Evolutionary conservation across 208 protist genomes (phyloP).

Genomic region (Novymonas esmeraldas): DNA sequence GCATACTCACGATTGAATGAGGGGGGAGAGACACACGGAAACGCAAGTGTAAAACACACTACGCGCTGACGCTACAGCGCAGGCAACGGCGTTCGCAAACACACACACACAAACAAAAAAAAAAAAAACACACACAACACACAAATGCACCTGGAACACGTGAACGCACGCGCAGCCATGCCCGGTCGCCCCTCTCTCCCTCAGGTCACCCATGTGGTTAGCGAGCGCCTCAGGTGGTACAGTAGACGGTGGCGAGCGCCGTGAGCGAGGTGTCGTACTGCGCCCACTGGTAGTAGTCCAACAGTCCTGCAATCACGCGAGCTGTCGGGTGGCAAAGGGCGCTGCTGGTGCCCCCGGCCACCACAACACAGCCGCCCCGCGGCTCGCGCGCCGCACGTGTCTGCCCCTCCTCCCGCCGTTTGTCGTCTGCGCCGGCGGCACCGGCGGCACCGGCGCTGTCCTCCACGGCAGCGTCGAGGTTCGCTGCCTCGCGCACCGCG

Average conservation of each 20-base stretch:
- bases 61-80: neutral
- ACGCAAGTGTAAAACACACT: neutral
- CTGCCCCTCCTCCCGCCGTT: neutral
- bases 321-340: conserved; percentile 34
- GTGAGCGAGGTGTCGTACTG: conserved; percentile 76
- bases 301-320: conserved; percentile 59
- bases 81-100: neutral
- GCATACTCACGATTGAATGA: no score
- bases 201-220: no score
- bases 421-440: conserved; percentile 3
- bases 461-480: conserved; percentile 55
- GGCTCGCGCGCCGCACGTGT: neutral
- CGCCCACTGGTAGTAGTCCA: conserved; percentile 91
- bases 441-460: conserved; percentile 9
- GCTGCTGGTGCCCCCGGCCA: conserved; percentile 49
- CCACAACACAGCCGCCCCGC: conserved; percentile 14
- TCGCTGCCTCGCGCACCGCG: conserved; percentile 57
- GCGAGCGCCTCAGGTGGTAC: conserved; percentile 14
- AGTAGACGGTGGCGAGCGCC: conserved; percentile 64
- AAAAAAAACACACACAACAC: neutral
- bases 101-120: neutral
- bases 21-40: neutral
- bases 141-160: no score
- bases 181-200: neutral
- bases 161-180: neutral